Evolutionary conservation across 208 protist species (phyloP).

Genomic region (Wallacemonas sp.): DNA sequence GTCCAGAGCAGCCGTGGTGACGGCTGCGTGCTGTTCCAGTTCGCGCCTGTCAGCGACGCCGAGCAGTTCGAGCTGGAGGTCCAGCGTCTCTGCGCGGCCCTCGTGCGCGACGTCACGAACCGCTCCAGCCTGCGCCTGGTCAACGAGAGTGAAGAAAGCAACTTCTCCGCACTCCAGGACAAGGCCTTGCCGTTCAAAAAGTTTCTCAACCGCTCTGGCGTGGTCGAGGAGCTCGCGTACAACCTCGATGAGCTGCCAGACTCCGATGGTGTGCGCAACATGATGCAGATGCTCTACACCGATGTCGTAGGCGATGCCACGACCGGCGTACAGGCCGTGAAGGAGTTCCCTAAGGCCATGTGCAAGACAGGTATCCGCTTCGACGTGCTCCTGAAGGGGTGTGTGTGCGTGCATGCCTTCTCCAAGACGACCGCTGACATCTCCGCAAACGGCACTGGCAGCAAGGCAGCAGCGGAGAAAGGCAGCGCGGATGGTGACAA

Average conservation of each 20-base stretch:
- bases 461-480: constrained; percentile 8
- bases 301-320: constrained; percentile 63
- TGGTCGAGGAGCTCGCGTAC: constrained; percentile 23
- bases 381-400: constrained; percentile 64
- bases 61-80: constrained; percentile 59
- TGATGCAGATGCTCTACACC: constrained; percentile 87
- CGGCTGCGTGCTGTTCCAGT: constrained; percentile 77
- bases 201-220: constrained; percentile 44
- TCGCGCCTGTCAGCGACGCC: constrained; percentile 40
- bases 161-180: constrained; percentile 56
- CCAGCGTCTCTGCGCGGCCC: constrained; percentile 68
- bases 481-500: constrained; percentile 16
- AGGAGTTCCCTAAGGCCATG: constrained; percentile 66
- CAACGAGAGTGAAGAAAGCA: constrained; percentile 67
- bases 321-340: constrained; percentile 53
- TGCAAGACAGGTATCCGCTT: constrained; percentile 71
- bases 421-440: constrained; percentile 45
- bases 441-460: neutral
- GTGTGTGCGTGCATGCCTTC: constrained; percentile 74
- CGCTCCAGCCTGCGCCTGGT: constrained; percentile 58
- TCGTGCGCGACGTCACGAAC: constrained; percentile 80
- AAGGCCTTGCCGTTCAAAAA: constrained; percentile 52
- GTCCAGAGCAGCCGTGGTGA: constrained; percentile 71
- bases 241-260: constrained; percentile 48
- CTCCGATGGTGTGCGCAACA: constrained; percentile 37